These are phyloP conservation scores for Cyberlindnera subsufficiens DNA, from an alignment of 805 yeast genomes.

Conservation along the genomic window DNA sequence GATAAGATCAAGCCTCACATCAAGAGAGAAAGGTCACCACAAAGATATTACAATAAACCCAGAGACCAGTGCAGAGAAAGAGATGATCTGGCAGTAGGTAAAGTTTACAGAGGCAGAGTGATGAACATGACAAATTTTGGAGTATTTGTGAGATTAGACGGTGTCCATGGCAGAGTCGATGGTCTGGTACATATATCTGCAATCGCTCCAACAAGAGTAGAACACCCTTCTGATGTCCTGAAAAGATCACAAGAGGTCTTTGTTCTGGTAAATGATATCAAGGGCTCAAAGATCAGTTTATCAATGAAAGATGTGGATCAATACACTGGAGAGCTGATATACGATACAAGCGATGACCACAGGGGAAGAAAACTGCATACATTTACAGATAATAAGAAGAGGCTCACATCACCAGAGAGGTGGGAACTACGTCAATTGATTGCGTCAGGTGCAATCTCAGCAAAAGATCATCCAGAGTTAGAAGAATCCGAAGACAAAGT, in stretches of 20 bases:
- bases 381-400: slow-evolving; percentile 25
- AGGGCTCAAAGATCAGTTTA: slow-evolving; percentile 47
- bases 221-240: slow-evolving; percentile 55
- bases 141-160: slow-evolving; percentile 60
- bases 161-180: slow-evolving; percentile 29
- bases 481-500: slow-evolving; percentile 23
- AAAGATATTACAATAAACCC: background rate
- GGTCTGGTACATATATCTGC: slow-evolving; percentile 81
- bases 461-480: slow-evolving; percentile 65
- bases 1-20: slow-evolving; percentile 7
- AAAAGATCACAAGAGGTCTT: slow-evolving; percentile 54
- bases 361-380: slow-evolving; percentile 15
- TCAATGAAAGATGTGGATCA: slow-evolving; percentile 75
- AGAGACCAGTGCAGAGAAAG: slow-evolving; percentile 15
- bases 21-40: slow-evolving; percentile 9
- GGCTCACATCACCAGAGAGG: slow-evolving; percentile 77
- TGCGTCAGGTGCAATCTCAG: slow-evolving; percentile 67
- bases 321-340: slow-evolving; percentile 42
- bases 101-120: slow-evolving; percentile 57
- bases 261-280: slow-evolving; percentile 49
- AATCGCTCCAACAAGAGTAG: slow-evolving; percentile 44
- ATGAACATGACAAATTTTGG: slow-evolving; percentile 63
- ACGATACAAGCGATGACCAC: slow-evolving; percentile 1
- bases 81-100: slow-evolving; percentile 33
- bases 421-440: slow-evolving; percentile 87